Evolutionary conservation across 2,329 filamentous ascomycete species (phyloP).

Genomic region (Elsinoe fawcettii): DNA sequence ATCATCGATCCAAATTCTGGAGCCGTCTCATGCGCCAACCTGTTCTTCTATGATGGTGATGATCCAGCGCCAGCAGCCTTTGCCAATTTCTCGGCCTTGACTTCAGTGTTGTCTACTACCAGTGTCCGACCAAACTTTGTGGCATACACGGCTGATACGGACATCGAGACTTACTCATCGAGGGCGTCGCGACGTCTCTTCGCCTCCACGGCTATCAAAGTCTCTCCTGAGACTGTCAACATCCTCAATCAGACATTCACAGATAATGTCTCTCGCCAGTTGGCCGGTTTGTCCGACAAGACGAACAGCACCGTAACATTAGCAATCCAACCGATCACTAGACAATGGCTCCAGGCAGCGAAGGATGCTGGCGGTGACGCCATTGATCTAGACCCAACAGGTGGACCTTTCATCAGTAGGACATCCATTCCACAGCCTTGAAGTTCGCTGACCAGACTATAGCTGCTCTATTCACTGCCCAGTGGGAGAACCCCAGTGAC

Average conservation of each 20-base stretch:
- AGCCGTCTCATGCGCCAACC: background rate
- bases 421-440: background rate
- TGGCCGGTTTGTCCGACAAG: background rate
- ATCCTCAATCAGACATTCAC: background rate
- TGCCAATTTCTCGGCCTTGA: background rate
- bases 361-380: slow-evolving; percentile 8
- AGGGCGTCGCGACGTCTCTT: background rate
- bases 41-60: background rate
- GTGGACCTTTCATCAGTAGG: background rate
- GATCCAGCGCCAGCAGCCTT: background rate
- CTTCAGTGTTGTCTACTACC: background rate
- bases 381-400: background rate
- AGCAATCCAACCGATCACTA: background rate
- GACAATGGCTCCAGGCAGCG: background rate
- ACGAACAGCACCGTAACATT: background rate
- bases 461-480: background rate
- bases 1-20: background rate
- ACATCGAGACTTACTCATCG: background rate
- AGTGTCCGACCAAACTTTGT: background rate
- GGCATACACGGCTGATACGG: background rate
- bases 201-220: background rate
- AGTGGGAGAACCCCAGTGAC: background rate
- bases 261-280: background rate
- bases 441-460: background rate
- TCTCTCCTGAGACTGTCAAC: background rate